Conservation (phyloP, 2,329 filamentous ascomycete species). For the Ilyonectria sp. region DNA sequence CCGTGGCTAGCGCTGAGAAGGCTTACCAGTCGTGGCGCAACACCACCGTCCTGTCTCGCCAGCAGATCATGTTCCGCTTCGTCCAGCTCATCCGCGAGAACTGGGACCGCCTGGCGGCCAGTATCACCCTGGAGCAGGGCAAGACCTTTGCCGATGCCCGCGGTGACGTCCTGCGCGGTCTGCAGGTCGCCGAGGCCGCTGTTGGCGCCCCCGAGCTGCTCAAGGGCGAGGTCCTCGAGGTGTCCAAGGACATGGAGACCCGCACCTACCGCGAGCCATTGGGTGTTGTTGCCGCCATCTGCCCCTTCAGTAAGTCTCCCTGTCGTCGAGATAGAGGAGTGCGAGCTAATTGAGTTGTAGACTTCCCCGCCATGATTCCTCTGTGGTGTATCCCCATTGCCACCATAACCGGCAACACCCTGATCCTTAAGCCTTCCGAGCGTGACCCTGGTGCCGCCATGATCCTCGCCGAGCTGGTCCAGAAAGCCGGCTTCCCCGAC, state of each 20-base stretch:
- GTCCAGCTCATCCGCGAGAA: constrained; percentile 85
- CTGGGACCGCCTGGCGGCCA: constrained; percentile 87
- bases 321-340: not conserved
- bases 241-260: constrained; percentile 92
- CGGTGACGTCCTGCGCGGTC: constrained; percentile 84
- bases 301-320: constrained; percentile 81
- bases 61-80: constrained; percentile 92
- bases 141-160: constrained; percentile 89
- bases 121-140: constrained; percentile 89
- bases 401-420: constrained; percentile 86
- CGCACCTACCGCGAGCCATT: constrained; percentile 85
- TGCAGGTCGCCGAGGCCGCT: constrained; percentile 89
- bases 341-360: constrained; percentile 57
- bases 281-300: constrained; percentile 86
- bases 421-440: constrained; percentile 89
- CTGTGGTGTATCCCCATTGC: constrained; percentile 93
- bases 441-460: constrained; percentile 87
- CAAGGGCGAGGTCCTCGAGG: constrained; percentile 87
- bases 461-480: constrained; percentile 85
- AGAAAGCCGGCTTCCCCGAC: constrained; percentile 85
- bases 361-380: constrained; percentile 94
- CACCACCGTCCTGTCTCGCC: constrained; percentile 80
- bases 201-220: constrained; percentile 86
- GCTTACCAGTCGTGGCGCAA: constrained; percentile 82
- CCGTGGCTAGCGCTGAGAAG: constrained; percentile 81